A percentile compares a stretch with the other conserved stretches of the same genome.
Conservation (phyloP, 2,329 filamentous ascomycete genomes). For the Seiridium unicorne region DNA sequence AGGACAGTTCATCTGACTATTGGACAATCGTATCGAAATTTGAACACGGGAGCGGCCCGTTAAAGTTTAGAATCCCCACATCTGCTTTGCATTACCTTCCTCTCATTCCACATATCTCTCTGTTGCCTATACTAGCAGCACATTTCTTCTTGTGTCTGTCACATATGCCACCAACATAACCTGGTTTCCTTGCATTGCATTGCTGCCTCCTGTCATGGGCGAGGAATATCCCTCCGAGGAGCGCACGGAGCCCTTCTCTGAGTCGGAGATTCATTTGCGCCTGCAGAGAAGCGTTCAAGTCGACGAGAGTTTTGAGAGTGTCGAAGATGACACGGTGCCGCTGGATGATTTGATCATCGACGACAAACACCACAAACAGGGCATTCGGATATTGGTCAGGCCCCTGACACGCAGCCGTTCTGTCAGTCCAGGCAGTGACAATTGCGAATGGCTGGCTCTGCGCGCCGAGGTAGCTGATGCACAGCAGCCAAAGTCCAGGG, state of each 20-base stretch:
- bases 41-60: conserved; percentile 12
- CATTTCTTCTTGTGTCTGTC: neutral
- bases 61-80: conserved; percentile 10
- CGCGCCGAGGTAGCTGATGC: conserved; percentile 52
- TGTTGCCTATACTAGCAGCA: neutral
- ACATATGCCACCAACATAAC: neutral
- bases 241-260: conserved; percentile 58
- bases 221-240: conserved; percentile 47
- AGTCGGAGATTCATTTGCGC: conserved; percentile 53
- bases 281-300: conserved; percentile 42
- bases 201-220: conserved; percentile 36
- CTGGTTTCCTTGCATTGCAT: neutral
- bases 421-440: conserved; percentile 55
- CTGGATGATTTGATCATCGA: conserved; percentile 52
- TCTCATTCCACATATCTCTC: conserved; percentile 9
- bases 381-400: conserved; percentile 57
- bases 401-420: conserved; percentile 52
- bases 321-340: conserved; percentile 43
- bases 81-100: conserved; percentile 8
- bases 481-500: conserved; percentile 52
- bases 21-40: neutral
- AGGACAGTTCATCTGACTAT: conserved; percentile 30
- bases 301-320: conserved; percentile 37
- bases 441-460: conserved; percentile 55
- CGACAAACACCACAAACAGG: conserved; percentile 51